Conservation (phyloP, 148 eudicot genomes). For the Rhododendron williamsianum region DNA sequence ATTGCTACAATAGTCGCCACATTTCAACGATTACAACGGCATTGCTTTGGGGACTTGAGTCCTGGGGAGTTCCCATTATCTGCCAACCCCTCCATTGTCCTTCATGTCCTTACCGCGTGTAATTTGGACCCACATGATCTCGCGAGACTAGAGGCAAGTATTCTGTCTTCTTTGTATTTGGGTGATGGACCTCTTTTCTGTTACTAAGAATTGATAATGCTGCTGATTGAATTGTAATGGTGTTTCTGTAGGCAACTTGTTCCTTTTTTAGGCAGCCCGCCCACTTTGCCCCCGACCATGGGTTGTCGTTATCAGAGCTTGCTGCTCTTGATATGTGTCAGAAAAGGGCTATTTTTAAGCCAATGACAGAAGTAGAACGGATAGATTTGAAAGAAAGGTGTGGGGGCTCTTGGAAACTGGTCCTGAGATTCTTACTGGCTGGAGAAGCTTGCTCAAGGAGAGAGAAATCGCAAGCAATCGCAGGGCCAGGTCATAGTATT, state of each 20-base stretch:
- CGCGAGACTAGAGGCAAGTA: conserved; percentile 90
- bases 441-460: conserved; percentile 80
- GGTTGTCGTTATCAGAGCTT: conserved; percentile 74
- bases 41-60: conserved; percentile 63
- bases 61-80: conserved; percentile 95
- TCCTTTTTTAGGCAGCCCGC: conserved; percentile 89
- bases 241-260: conserved; percentile 75
- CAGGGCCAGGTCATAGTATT: conserved; percentile 88
- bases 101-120: conserved; percentile 76
- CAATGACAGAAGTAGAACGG: conserved; percentile 55
- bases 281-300: conserved; percentile 66
- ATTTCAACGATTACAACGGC: conserved; percentile 62
- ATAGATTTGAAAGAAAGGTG: conserved; percentile 55
- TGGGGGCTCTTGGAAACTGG: conserved; percentile 96
- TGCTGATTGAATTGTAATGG: conserved; percentile 53
- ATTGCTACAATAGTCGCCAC: conserved; percentile 40
- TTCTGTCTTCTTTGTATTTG: neutral
- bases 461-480: conserved; percentile 87
- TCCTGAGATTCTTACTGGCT: conserved; percentile 73
- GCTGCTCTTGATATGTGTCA: conserved; percentile 93
- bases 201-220: conserved; percentile 63
- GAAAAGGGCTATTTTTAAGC: conserved; percentile 74
- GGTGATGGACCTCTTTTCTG: neutral
- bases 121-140: conserved; percentile 84
- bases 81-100: conserved; percentile 73